phyloP scores from a whole-genome alignment of 2,329 filamentous ascomycete species.

The Stemphylium beticola region DNA sequence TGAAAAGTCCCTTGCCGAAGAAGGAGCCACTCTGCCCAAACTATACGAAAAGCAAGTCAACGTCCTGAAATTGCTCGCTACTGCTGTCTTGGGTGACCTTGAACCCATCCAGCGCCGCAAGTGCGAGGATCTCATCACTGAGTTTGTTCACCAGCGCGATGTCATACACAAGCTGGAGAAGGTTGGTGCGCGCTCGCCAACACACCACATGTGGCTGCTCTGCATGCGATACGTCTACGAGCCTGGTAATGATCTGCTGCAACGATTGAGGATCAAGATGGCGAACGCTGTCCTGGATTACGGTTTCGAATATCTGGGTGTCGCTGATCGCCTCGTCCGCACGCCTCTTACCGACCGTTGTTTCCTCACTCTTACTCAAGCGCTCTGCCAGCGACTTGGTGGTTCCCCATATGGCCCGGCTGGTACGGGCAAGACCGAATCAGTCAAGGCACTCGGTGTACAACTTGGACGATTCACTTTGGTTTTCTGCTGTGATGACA shows the following conservation, averaged over 20 bases:
- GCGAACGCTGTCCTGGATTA: constrained; percentile 95
- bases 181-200: constrained; percentile 73
- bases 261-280: constrained; percentile 91
- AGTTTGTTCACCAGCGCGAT: constrained; percentile 97
- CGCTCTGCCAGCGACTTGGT: constrained; percentile 90
- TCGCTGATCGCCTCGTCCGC: constrained; percentile 92
- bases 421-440: constrained; percentile 98
- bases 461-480: constrained; percentile 97
- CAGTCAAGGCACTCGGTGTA: constrained; percentile 95
- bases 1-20: constrained; percentile 74
- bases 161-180: constrained; percentile 85
- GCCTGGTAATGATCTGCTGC: constrained; percentile 77
- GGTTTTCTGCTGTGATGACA: constrained; percentile 99
- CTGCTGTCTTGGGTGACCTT: constrained; percentile 88
- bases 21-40: constrained; percentile 70
- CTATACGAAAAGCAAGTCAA: constrained; percentile 84
- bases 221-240: constrained; percentile 97
- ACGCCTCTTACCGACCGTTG: constrained; percentile 97
- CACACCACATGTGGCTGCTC: constrained; percentile 89
- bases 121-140: constrained; percentile 97
- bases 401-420: constrained; percentile 97
- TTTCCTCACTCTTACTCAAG: constrained; percentile 97
- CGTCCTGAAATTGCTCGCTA: constrained; percentile 82
- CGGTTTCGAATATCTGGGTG: constrained; percentile 96
- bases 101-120: constrained; percentile 89